These are phyloP conservation scores for Carex scoparia DNA, from an alignment of 176 grass and related monocot species.

Conservation along the genomic window DNA sequence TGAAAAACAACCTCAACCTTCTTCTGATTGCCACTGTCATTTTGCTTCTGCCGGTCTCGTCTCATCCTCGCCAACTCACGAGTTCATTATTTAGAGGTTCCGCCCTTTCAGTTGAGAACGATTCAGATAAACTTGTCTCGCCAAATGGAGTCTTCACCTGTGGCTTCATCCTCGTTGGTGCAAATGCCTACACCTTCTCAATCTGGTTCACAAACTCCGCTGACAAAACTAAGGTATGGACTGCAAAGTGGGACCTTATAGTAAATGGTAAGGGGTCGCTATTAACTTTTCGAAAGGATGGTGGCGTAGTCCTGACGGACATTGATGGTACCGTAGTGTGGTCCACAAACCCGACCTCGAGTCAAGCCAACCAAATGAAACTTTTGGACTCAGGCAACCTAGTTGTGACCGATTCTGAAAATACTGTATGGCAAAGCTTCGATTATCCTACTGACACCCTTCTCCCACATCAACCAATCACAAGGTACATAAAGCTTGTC, in stretches of 20 bases:
- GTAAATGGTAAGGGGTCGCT: constrained; percentile 29
- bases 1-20: not conserved
- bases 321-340: constrained; percentile 23
- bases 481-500: constrained; percentile 23
- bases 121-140: constrained; percentile 26
- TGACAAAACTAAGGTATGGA: constrained; percentile 37
- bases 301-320: constrained; percentile 23
- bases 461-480: constrained; percentile 42
- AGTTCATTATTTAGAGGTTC: constrained; percentile 1
- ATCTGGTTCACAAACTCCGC: constrained; percentile 34
- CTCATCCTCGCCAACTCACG: not conserved
- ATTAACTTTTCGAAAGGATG: constrained; percentile 30
- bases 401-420: constrained; percentile 22
- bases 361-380: constrained; percentile 5
- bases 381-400: constrained; percentile 40
- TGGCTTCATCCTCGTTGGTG: constrained; percentile 35
- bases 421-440: constrained; percentile 49
- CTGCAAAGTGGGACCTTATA: constrained; percentile 18
- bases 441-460: constrained; percentile 50
- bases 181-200: constrained; percentile 44
- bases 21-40: not conserved
- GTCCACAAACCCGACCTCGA: constrained; percentile 11
- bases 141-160: constrained; percentile 31
- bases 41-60: not conserved
- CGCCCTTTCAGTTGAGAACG: constrained; percentile 21